phyloP scores from a whole-genome alignment of 208 protist species.

The Acanthamoeba lenticulata region DNA sequence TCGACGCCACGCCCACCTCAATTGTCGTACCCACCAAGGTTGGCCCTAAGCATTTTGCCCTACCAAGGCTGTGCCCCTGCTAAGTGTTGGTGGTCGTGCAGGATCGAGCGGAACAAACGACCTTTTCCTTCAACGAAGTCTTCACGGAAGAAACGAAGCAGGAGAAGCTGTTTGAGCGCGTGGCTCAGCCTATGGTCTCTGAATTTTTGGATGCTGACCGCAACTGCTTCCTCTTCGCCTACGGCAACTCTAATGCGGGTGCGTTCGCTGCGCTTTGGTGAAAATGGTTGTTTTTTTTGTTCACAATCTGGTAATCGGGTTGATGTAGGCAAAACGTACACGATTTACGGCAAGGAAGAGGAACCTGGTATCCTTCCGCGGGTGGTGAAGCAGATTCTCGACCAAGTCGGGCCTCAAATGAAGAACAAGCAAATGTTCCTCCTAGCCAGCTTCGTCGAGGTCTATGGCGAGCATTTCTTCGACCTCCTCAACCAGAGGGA shows the following conservation, averaged over 20 bases:
- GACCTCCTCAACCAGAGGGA: constrained; percentile 65
- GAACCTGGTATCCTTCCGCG: constrained; percentile 87
- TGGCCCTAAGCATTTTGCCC: not conserved
- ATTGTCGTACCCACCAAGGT: constrained; percentile 19
- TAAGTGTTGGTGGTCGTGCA: not conserved
- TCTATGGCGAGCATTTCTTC: constrained; percentile 72
- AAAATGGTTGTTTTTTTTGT: not conserved
- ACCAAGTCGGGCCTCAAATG: not conserved
- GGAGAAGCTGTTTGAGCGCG: constrained; percentile 36
- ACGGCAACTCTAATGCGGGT: constrained; percentile 53
- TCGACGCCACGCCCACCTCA: not conserved
- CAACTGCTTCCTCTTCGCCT: constrained; percentile 53
- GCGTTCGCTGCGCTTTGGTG: not conserved
- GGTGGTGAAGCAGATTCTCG: constrained; percentile 29
- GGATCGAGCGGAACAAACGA: constrained; percentile 7
- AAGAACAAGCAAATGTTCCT: not conserved
- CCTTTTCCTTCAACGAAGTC: constrained; percentile 47
- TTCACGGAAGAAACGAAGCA: not conserved
- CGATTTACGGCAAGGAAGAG: constrained; percentile 89
- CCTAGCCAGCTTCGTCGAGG: constrained; percentile 63
- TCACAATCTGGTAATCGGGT: not conserved
- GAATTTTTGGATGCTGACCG: constrained; percentile 12
- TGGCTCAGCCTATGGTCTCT: not conserved
- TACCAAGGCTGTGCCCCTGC: not conserved
- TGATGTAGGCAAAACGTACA: constrained; percentile 92